Percentiles rank a stretch among this genome's conserved stretches.
Evolutionary conservation across 257 asterid species (phyloP).

Genomic region (Anisodus acutangulus): DNA sequence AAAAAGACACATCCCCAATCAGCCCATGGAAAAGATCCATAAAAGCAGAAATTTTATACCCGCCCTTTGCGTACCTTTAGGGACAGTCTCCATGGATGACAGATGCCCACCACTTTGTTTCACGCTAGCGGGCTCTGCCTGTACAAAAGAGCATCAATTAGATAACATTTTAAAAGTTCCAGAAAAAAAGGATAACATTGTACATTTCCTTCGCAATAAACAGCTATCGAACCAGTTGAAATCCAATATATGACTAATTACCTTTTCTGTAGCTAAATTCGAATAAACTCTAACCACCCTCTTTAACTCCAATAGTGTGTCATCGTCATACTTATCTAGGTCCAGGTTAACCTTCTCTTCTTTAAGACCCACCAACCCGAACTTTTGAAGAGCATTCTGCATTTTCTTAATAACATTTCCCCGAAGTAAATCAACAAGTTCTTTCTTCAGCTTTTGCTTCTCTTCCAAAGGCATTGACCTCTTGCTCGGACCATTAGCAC

Average conservation of each 20-base stretch:
- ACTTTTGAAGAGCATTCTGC: constrained; percentile 38
- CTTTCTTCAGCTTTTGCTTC: constrained; percentile 48
- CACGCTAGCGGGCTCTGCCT: constrained; percentile 49
- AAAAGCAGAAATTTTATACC: constrained; percentile 40
- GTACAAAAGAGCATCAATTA: constrained; percentile 37
- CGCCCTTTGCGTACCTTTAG: constrained; percentile 53
- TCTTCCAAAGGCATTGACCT: constrained; percentile 47
- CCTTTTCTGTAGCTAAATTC: constrained; percentile 44
- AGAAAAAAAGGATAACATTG: neutral
- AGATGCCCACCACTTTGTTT: constrained; percentile 36
- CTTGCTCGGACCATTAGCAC: constrained; percentile 32
- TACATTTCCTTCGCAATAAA: neutral
- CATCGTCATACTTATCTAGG: constrained; percentile 46
- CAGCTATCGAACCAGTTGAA: neutral
- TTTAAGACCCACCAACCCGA: constrained; percentile 30
- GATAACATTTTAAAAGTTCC: neutral
- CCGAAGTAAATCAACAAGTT: constrained; percentile 41
- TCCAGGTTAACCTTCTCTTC: constrained; percentile 35
- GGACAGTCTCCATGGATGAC: constrained; percentile 34
- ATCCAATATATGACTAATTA: constrained; percentile 25
- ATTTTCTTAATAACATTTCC: constrained; percentile 47
- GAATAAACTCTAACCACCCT: constrained; percentile 40
- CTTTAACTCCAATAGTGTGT: constrained; percentile 52
- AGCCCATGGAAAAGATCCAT: constrained; percentile 42
- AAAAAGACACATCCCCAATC: constrained; percentile 43